phyloP scores from a whole-genome alignment of 805 yeast genomes.

The Candida sanyiensis region DNA sequence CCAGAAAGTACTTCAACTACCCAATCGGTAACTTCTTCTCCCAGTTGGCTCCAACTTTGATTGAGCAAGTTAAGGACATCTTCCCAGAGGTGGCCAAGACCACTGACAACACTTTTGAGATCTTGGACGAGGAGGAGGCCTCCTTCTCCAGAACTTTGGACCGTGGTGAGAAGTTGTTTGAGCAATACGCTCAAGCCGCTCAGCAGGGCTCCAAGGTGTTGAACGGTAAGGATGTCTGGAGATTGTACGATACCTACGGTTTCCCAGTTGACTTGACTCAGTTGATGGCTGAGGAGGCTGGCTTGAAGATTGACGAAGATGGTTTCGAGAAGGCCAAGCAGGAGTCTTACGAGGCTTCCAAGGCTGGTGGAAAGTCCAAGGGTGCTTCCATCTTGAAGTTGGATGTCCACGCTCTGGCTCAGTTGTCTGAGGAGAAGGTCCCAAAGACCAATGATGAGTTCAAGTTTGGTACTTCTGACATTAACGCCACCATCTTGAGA shows the following conservation, averaged over 20 bases:
- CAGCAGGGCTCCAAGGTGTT: slow-evolving; percentile 67
- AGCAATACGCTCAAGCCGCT: slow-evolving; percentile 85
- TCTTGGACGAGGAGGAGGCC: slow-evolving; percentile 91
- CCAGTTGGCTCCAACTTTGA: slow-evolving; percentile 85
- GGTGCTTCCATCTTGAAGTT: slow-evolving; percentile 65
- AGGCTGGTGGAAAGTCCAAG: slow-evolving; percentile 66
- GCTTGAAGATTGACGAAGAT: slow-evolving; percentile 82
- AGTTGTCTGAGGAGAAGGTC: slow-evolving; percentile 54
- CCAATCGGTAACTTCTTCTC: slow-evolving; percentile 95
- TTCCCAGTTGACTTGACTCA: slow-evolving; percentile 98
- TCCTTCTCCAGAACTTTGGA: slow-evolving; percentile 94
- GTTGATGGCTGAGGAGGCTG: slow-evolving; percentile 98
- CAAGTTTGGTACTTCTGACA: slow-evolving; percentile 71
- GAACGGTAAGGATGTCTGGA: slow-evolving; percentile 95
- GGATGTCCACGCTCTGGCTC: slow-evolving; percentile 85
- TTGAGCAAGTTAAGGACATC: slow-evolving; percentile 76
- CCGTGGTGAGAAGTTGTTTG: slow-evolving; percentile 95
- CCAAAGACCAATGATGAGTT: slow-evolving; percentile 78
- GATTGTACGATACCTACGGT: slow-evolving; percentile 96
- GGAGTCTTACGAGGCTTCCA: slow-evolving; percentile 91
- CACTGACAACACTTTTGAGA: slow-evolving; percentile 74
- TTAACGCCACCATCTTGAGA: slow-evolving; percentile 64
- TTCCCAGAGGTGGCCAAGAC: slow-evolving; percentile 88
- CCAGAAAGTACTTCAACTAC: slow-evolving; percentile 90
- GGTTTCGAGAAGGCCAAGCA: slow-evolving; percentile 89